Evolutionary conservation across 345 rosid genomes (phyloP).

Genomic region (Anastatica hierochuntica): DNA sequence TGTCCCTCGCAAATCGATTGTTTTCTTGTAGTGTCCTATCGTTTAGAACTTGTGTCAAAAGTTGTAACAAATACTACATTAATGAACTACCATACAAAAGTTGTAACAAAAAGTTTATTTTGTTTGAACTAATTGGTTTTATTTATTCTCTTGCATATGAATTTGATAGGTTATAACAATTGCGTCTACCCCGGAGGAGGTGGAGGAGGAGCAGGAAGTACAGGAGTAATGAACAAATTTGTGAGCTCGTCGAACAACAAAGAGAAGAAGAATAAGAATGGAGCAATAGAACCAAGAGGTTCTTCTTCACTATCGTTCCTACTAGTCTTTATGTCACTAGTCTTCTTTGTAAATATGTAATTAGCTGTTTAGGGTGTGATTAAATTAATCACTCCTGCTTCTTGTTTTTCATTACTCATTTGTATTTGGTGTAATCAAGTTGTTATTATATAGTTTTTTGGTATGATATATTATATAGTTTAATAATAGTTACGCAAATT

Average conservation of each 20-base stretch:
- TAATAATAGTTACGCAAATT: no score
- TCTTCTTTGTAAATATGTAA: conserved; percentile 19
- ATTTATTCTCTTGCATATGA: neutral
- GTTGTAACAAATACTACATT: no score
- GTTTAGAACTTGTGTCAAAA: no score
- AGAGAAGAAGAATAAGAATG: conserved; percentile 10
- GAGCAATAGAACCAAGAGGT: conserved; percentile 5
- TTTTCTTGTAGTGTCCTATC: no score
- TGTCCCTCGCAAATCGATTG: no score
- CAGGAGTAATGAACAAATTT: conserved; percentile 24
- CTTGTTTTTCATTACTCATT: neutral
- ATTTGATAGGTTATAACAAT: conserved; percentile 40
- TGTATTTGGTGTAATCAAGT: neutral
- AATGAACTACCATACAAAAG: no score
- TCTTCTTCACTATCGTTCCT: conserved; percentile 10
- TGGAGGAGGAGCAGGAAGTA: conserved; percentile 15
- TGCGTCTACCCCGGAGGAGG: conserved; percentile 59
- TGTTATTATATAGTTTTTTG: no score
- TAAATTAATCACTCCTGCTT: conserved; percentile 1
- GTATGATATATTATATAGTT: no score
- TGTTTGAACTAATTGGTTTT: neutral
- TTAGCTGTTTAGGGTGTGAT: neutral
- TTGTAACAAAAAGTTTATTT: no score
- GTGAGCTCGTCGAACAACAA: conserved; percentile 22
- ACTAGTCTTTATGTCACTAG: conserved; percentile 3